Base-by-base conservation (phyloP, 495 filamentous ascomycete genomes). In the Neurospora africana region DNA sequence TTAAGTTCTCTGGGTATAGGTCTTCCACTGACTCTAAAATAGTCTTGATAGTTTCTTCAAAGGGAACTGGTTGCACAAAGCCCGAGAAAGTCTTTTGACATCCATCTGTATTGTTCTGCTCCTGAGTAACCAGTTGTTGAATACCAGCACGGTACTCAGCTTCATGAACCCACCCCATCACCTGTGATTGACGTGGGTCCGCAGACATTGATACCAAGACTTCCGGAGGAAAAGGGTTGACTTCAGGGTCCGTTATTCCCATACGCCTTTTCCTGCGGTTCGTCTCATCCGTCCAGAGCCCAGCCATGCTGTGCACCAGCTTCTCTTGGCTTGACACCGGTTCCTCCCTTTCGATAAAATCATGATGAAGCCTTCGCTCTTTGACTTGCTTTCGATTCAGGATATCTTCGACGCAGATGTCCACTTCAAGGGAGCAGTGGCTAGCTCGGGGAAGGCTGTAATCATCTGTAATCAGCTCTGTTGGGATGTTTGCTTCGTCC, bases 261-360 rank as follows among this genome's bases (percentile, higher is more conserved):
- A 93, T 88, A 44, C 83, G 85, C 73, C 85, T 86, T 76, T 92
- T 93, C 40, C 94, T 88, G 68, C 95, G 88, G 53, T 87, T 87
- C 1, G 90, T 93, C 79, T 99, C 95, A 77, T 97, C 94, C 80
- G 89, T 89, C 95, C 95, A 99, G 21, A 99, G 80, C 5, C 92
- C 93, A 71, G 92, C 94, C 90, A 99, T 93, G 74, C 96, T 98
- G 77, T 91, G 93, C 47, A 98, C 94, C 23, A 87, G 79, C 76
- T 94, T 95, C 77, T 94, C 84, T 74, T 93, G 90, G 1, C 87
- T 79, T 0, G 86, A 80, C 69, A 89, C 77, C 17, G 91, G 89
- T 43, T 86, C 84, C n/a, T 89, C 82, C 15, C 86, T 84, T 80
- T 99, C 96, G 27, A 88, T 81, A 72, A 99, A 98, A 76, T 96